Percentiles rank a stretch among this genome's conserved stretches.
Evolutionary conservation across 768 basidiomycete genomes (phyloP).

Genomic region (Imleria badia): DNA sequence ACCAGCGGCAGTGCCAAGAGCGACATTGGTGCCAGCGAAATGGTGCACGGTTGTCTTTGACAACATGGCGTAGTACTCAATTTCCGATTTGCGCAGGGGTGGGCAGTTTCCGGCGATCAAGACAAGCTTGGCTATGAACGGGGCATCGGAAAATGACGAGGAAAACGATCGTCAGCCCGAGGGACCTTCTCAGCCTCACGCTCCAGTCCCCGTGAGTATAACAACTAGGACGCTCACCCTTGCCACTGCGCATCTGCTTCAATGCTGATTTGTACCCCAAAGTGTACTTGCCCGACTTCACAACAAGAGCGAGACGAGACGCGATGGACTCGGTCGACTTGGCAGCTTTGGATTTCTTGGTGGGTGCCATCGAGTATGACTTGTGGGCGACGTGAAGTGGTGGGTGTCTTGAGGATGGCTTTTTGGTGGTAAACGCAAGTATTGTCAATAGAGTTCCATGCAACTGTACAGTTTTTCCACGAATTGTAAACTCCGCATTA

Average conservation of each 20-base stretch:
- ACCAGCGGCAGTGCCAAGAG: constrained; percentile 97
- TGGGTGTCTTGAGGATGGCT: constrained; percentile 13
- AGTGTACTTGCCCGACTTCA: constrained; percentile 98
- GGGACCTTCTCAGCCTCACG: constrained; percentile 99
- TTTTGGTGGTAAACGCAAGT: constrained; percentile 5
- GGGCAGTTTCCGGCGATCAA: constrained; percentile 99
- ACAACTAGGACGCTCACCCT: constrained; percentile 66
- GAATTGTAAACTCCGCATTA: constrained; percentile 25
- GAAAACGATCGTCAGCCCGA: constrained; percentile 58
- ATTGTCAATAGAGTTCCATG: constrained; percentile 14
- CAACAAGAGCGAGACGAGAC: constrained; percentile 89
- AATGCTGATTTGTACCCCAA: constrained; percentile 98
- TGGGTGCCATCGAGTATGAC: constrained; percentile 76
- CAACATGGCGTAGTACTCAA: constrained; percentile 99
- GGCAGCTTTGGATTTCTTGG: constrained; percentile 92
- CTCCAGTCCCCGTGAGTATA: constrained; percentile 89
- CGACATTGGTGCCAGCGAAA: constrained; percentile 96
- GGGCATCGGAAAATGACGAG: constrained; percentile 18
- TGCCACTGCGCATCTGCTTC: constrained; percentile 97
- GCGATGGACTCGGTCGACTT: constrained; percentile 95
- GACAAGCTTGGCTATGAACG: constrained; percentile 85
- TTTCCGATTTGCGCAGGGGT: constrained; percentile 97
- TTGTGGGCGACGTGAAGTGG: constrained; percentile 18
- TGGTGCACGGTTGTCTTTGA: constrained; percentile 99
- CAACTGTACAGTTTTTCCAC: constrained; percentile 31